These are phyloP conservation scores for Ilex aquifolium DNA, from an alignment of 257 asterid species.

Conservation along the genomic window DNA sequence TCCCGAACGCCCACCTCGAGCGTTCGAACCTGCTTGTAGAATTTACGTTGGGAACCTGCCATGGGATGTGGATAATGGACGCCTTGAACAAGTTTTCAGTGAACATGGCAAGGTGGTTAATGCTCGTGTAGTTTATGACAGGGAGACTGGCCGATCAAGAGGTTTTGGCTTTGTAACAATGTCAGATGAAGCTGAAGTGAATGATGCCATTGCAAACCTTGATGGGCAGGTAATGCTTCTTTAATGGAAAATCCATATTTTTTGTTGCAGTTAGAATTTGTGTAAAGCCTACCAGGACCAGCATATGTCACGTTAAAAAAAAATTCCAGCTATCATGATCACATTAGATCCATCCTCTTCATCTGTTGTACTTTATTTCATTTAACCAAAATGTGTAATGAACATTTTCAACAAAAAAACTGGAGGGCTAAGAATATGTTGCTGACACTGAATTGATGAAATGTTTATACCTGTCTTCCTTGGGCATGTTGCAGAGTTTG, in stretches of 20 bases:
- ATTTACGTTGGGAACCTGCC: slow-evolving; percentile 89
- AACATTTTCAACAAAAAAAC: neutral
- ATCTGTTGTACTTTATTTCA: too few relatives aligned
- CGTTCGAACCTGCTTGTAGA: slow-evolving; percentile 42
- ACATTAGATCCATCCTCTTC: too few relatives aligned
- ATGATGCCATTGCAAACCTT: slow-evolving; percentile 76
- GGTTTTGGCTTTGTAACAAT: slow-evolving; percentile 92
- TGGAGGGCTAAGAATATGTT: neutral
- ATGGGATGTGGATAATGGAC: slow-evolving; percentile 65
- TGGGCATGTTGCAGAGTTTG: slow-evolving; percentile 44
- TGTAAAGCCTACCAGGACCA: too few relatives aligned
- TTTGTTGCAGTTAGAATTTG: too few relatives aligned
- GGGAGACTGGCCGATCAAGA: slow-evolving; percentile 79
- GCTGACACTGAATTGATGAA: neutral
- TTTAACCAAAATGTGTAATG: neutral
- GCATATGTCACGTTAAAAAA: too few relatives aligned
- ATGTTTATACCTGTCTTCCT: neutral
- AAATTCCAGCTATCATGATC: too few relatives aligned
- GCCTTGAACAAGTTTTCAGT: slow-evolving; percentile 73
- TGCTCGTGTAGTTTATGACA: slow-evolving; percentile 73
- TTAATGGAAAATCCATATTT: too few relatives aligned
- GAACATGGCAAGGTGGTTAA: slow-evolving; percentile 75
- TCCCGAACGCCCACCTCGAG: slow-evolving; percentile 67
- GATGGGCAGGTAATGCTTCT: slow-evolving; percentile 66
- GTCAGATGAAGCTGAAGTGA: slow-evolving; percentile 76